These are phyloP conservation scores for Ilyonectria sp. DNA, from an alignment of 2,329 filamentous ascomycete genomes.

Conservation along the genomic window DNA sequence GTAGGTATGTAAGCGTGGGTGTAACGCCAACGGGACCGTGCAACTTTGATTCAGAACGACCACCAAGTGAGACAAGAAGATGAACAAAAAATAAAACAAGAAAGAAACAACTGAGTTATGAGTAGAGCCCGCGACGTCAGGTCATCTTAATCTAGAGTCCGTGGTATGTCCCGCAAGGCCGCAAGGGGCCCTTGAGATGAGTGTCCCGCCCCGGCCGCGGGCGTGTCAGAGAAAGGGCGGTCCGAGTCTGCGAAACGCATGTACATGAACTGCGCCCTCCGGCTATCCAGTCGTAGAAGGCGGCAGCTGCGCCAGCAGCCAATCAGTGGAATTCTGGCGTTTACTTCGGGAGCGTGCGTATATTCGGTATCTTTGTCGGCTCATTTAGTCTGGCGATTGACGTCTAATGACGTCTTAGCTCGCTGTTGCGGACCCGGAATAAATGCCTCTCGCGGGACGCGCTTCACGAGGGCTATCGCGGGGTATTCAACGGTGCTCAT, in stretches of 20 bases:
- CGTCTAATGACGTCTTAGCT: constrained; percentile 31
- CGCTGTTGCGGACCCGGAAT: constrained; percentile 9
- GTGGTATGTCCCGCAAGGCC: constrained; percentile 27
- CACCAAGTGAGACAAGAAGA: constrained; percentile 10
- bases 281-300: constrained; percentile 17
- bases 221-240: constrained; percentile 17
- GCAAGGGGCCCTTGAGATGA: constrained; percentile 24
- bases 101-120: constrained; percentile 31
- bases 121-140: constrained; percentile 30
- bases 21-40: neutral
- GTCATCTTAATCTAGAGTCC: constrained; percentile 28
- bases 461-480: constrained; percentile 6
- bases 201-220: constrained; percentile 12
- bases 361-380: constrained; percentile 16
- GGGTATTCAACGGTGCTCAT: constrained; percentile 11
- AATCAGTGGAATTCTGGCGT: constrained; percentile 48
- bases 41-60: constrained; percentile 8
- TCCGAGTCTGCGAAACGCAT: constrained; percentile 25
- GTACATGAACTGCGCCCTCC: constrained; percentile 33
- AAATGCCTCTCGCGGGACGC: constrained; percentile 26
- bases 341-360: constrained; percentile 43
- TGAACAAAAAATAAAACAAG: constrained; percentile 20
- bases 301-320: constrained; percentile 25
- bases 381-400: constrained; percentile 33
- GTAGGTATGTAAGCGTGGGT: neutral